These are phyloP conservation scores for Petunia axillaris DNA, from an alignment of 257 asterid genomes.

Conservation along the genomic window DNA sequence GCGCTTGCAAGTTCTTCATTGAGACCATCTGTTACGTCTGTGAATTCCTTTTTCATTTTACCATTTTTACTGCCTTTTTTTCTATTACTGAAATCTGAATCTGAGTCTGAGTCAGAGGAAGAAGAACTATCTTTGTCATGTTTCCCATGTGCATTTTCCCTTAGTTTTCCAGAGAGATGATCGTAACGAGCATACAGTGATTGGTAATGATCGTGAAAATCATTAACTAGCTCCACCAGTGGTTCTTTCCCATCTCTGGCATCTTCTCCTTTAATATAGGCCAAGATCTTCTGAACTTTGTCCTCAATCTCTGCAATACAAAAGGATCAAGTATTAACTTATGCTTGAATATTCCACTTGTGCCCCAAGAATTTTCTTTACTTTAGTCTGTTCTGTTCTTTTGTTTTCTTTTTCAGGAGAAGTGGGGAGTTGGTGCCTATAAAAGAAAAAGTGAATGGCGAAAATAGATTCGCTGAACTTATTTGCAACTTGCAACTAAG, in stretches of 20 bases:
- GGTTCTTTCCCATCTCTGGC: slow-evolving; percentile 55
- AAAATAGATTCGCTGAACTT: not conserved
- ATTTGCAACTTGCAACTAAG: not conserved
- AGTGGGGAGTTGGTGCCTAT: not conserved
- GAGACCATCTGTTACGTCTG: slow-evolving; percentile 39
- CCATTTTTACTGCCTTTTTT: slow-evolving; percentile 60
- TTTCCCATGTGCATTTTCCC: slow-evolving; percentile 53
- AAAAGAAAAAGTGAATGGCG: not conserved
- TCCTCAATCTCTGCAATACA: slow-evolving; percentile 69
- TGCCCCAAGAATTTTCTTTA: not conserved
- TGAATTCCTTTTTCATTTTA: slow-evolving; percentile 32
- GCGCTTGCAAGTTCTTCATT: slow-evolving; percentile 62
- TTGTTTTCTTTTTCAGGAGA: not conserved
- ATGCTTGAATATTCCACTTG: not conserved
- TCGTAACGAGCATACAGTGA: slow-evolving; percentile 72
- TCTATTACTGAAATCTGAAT: slow-evolving; percentile 56
- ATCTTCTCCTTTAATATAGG: slow-evolving; percentile 55
- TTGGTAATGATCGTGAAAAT: slow-evolving; percentile 67
- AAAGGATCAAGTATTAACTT: not conserved
- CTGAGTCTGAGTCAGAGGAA: slow-evolving; percentile 71
- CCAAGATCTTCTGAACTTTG: slow-evolving; percentile 71
- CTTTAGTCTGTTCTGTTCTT: not conserved
- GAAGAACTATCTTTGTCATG: slow-evolving; percentile 54
- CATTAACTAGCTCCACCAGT: slow-evolving; percentile 55
- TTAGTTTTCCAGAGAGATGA: slow-evolving; percentile 75